Percentiles rank a stretch among this genome's conserved stretches.
These are phyloP conservation scores for Diaporthe vexans DNA, from an alignment of 2,329 filamentous ascomycete genomes.

Conservation along the genomic window DNA sequence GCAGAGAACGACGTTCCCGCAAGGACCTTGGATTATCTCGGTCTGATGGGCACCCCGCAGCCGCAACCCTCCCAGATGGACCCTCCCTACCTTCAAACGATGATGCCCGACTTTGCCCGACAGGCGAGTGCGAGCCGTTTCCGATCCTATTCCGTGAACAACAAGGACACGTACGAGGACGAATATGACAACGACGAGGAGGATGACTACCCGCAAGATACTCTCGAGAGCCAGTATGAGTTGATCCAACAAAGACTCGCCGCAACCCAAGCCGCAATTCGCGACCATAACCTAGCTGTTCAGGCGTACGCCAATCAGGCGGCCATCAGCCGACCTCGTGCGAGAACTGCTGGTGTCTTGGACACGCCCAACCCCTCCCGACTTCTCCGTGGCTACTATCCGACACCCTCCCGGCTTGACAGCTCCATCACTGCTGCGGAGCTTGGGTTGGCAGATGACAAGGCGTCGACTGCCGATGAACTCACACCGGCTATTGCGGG, in stretches of 20 bases:
- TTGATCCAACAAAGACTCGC: conserved; percentile 74
- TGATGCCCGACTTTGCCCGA: conserved; percentile 78
- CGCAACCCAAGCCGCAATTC: conserved; percentile 79
- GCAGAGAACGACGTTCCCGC: conserved; percentile 88
- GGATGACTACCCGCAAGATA: conserved; percentile 65
- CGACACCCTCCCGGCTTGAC: conserved; percentile 80
- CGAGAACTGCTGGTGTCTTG: conserved; percentile 88
- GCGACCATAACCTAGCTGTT: conserved; percentile 92
- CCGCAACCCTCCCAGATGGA: conserved; percentile 80
- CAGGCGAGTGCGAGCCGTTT: conserved; percentile 88
- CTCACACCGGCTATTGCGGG: conserved; percentile 86
- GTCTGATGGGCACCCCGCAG: conserved; percentile 93
- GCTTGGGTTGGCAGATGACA: conserved; percentile 79
- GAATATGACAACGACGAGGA: conserved; percentile 79
- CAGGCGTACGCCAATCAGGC: conserved; percentile 92
- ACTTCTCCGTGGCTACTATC: conserved; percentile 79
- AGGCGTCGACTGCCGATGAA: conserved; percentile 77
- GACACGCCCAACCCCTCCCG: conserved; percentile 78
- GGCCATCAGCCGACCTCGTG: conserved; percentile 84
- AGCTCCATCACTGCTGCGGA: conserved; percentile 83
- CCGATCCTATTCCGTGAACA: conserved; percentile 98
- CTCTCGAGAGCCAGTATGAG: conserved; percentile 70
- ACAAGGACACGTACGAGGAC: conserved; percentile 96
- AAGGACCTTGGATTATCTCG: conserved; percentile 95
- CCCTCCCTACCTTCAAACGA: conserved; percentile 80